These are phyloP conservation scores for Solanum chacoense DNA, from an alignment of 305 asterid species.

Conservation along the genomic window DNA sequence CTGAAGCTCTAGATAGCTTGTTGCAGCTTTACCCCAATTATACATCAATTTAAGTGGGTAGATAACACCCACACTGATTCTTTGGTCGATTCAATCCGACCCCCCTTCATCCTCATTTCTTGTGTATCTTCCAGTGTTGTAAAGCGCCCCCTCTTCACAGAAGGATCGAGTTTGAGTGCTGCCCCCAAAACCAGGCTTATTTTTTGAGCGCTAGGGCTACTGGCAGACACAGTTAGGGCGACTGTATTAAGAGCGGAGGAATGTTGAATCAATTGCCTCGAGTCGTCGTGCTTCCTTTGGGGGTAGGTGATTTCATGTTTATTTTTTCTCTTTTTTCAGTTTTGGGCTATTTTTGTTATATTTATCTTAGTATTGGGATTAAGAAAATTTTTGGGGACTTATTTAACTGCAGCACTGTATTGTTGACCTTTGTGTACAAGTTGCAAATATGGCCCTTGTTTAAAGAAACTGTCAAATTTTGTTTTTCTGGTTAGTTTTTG, in stretches of 20 bases:
- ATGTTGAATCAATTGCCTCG: constrained; percentile 11
- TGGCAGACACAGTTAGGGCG: constrained; percentile 21
- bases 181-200: constrained; percentile 17
- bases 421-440: constrained; percentile 38
- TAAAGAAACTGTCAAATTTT: constrained; percentile 6
- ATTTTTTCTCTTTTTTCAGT: background rate
- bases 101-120: constrained; percentile 32
- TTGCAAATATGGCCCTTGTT: constrained; percentile 29
- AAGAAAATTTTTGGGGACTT: constrained; percentile 29
- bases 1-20: constrained; percentile 63
- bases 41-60: constrained; percentile 44
- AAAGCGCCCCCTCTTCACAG: constrained; percentile 17
- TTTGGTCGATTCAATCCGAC: constrained; percentile 51
- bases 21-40: constrained; percentile 61
- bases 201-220: constrained; percentile 23
- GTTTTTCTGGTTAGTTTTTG: background rate
- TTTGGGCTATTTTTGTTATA: constrained; percentile 34
- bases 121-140: constrained; percentile 32
- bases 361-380: constrained; percentile 24
- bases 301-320: constrained; percentile 12
- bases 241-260: constrained; percentile 19
- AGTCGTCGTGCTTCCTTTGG: constrained; percentile 22
- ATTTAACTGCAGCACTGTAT: constrained; percentile 20
- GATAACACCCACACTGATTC: constrained; percentile 23
- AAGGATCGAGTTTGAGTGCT: constrained; percentile 14